Conservation (phyloP, 73 alveolate species). For the Paramecium tetraurelia region DNA sequence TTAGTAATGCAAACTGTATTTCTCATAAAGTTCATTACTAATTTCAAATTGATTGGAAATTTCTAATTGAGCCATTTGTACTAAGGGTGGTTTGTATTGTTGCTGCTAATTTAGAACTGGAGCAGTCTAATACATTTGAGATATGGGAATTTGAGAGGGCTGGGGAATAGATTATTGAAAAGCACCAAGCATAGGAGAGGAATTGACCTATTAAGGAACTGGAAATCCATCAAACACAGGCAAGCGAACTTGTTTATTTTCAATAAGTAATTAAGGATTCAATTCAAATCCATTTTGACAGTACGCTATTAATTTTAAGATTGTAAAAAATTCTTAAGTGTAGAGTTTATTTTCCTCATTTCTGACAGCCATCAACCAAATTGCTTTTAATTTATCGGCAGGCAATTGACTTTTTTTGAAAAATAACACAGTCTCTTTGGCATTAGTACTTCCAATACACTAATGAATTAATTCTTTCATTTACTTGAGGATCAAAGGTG, state of each 20-base stretch:
- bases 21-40: not conserved
- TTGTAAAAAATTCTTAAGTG: not conserved
- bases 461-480: not conserved
- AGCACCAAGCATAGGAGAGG: not conserved
- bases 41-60: not conserved
- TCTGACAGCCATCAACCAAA: not conserved
- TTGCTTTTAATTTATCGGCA: not conserved
- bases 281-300: constrained; percentile 4
- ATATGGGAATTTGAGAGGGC: not conserved
- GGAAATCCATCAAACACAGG: not conserved
- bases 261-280: not conserved
- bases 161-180: not conserved
- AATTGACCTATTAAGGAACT: not conserved
- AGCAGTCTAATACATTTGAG: not conserved
- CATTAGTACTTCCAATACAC: not conserved
- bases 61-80: not conserved
- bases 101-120: not conserved
- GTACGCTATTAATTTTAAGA: not conserved
- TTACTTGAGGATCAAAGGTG: not conserved
- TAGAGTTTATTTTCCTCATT: not conserved
- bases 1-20: not conserved
- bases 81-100: not conserved
- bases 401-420: constrained; percentile 21
- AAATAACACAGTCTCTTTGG: not conserved
- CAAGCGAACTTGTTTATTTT: not conserved